A percentile compares a stretch with the other conserved stretches of the same genome.
Evolutionary conservation across 441 rosid species (phyloP).

Genomic region (Rhodomyrtus psidioides): DNA sequence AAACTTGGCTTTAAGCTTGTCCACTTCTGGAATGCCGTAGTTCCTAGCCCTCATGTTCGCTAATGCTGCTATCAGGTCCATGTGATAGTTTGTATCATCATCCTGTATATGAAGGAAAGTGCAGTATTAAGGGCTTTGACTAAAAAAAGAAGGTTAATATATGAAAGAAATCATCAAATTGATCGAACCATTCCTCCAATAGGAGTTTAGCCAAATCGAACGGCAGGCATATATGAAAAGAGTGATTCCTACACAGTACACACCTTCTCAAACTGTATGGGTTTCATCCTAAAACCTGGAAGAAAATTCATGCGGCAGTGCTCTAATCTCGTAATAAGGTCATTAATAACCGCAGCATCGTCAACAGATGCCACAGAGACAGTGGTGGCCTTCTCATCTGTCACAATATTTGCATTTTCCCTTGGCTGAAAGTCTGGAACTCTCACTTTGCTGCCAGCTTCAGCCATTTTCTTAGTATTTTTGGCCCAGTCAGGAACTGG

Average conservation of each 20-base stretch:
- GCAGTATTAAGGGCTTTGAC: neutral
- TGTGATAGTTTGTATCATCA: constrained; percentile 90
- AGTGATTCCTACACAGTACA: constrained; percentile 3
- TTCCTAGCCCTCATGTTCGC: constrained; percentile 98
- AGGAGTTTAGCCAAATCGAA: neutral
- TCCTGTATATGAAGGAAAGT: constrained; percentile 38
- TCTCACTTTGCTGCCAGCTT: constrained; percentile 55
- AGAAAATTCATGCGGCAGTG: constrained; percentile 35
- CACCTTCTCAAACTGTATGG: constrained; percentile 91
- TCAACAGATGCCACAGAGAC: constrained; percentile 54
- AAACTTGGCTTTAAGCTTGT: constrained; percentile 92
- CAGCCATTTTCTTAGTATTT: constrained; percentile 41
- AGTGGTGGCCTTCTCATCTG: constrained; percentile 80
- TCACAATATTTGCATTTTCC: constrained; percentile 66
- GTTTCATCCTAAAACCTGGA: constrained; percentile 72
- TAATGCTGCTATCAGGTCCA: constrained; percentile 85
- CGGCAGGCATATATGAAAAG: neutral
- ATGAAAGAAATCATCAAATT: neutral
- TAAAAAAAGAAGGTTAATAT: neutral
- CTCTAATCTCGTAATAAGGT: constrained; percentile 52
- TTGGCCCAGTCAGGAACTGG: constrained; percentile 69
- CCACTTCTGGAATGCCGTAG: constrained; percentile 86
- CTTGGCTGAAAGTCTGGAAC: constrained; percentile 83
- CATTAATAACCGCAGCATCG: constrained; percentile 62
- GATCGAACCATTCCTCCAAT: neutral